A percentile compares a stretch with the other conserved stretches of the same genome.
phyloP scores from a whole-genome alignment of 2,329 filamentous ascomycete genomes.

The Colletotrichum sublineola region DNA sequence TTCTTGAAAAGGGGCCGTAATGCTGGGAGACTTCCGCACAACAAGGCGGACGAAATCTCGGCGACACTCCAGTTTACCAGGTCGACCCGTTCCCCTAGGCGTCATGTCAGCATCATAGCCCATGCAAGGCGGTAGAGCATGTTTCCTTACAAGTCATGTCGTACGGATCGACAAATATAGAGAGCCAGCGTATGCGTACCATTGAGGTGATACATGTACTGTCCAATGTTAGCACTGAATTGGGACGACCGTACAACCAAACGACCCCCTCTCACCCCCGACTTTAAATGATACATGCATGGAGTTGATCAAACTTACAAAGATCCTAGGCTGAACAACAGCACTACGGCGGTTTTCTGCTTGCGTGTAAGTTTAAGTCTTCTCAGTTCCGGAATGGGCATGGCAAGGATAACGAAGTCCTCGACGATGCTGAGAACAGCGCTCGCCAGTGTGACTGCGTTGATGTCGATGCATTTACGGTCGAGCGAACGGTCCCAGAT shows the following conservation, averaged over 20 bases:
- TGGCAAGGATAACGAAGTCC: conserved; percentile 37
- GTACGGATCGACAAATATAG: conserved; percentile 24
- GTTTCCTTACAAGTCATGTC: conserved; percentile 30
- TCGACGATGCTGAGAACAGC: conserved; percentile 39
- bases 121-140: background rate
- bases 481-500: conserved; percentile 41
- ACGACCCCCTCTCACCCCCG: too few species aligned
- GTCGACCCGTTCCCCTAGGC: conserved; percentile 47
- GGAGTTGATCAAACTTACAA: conserved; percentile 31
- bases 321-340: conserved; percentile 42
- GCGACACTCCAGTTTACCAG: conserved; percentile 51
- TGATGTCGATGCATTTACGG: conserved; percentile 34
- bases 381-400: conserved; percentile 39
- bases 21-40: conserved; percentile 57
- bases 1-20: conserved; percentile 54
- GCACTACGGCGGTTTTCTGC: conserved; percentile 34
- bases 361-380: conserved; percentile 25
- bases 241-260: background rate
- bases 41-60: conserved; percentile 53
- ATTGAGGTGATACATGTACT: conserved; percentile 43
- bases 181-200: conserved; percentile 37
- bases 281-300: background rate
- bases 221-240: background rate
- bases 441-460: conserved; percentile 31
- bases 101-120: background rate